Base-by-base conservation (phyloP, 768 basidiomycete genomes). In the Leucogyrophana mollusca region DNA sequence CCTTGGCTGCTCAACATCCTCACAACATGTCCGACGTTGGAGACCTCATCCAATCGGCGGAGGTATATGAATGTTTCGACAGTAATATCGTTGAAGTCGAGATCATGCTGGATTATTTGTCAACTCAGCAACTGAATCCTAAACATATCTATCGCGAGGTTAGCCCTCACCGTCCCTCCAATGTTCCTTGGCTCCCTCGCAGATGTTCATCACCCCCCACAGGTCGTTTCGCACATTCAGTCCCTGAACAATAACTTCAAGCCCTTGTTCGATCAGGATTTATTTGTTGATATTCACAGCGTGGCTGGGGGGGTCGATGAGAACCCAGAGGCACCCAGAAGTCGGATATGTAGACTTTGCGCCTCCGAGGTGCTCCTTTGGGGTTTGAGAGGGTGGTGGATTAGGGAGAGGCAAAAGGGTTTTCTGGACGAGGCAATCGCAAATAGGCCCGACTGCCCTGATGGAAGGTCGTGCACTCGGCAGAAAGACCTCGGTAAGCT, bases 351-450 rank as follows among this genome's bases (percentile, higher is more conserved):
- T 59, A 71, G 89, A 51, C 64, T 79, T 34, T 92, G 89, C 58
- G 85, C 90, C 2, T 73, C 81, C 0, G 87, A 90, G 60, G 76
- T 90, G 2, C 70, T 91, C 14, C 68, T 90, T 3, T 87, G 81
- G 72, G 89, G 89, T 9, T 58, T 91, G 35, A 80, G 75, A 50
- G 87, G 84, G 32, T 92, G 89, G 89, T 91, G 90, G 88, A 67
- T 90, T 25, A 71, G 84, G 40, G 88, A 91, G 64, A 78, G 89
- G 22, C 75, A 72, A 65, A 86, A 82, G 56, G 88, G 84, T 13
- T 74, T 78, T 52, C 61, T 86, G 43, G 82, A 82, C 34, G 74
- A 73, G 37, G 60, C 58, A 35, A 61, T 87, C n/a, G 60, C 73
- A 54, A 73, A 64, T n/a, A 73, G 87, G 32, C 78, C 77, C 24